Evolutionary conservation across 1,284 basidiomycete species (phyloP).

Genomic region (Ceratobasidium theobromae): DNA sequence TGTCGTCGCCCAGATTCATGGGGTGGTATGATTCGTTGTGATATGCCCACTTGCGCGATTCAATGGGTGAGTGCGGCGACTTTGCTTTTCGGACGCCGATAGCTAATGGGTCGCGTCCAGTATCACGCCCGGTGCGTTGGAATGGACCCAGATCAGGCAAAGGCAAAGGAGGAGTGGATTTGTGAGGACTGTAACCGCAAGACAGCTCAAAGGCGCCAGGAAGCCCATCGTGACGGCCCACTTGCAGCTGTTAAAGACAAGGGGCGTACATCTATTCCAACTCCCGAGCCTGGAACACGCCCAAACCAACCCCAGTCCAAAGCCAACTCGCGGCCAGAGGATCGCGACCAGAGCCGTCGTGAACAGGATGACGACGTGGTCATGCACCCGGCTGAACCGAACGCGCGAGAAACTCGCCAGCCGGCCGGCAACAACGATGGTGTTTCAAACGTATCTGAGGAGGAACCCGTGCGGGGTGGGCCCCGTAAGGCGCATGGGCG

Average conservation of each 20-base stretch:
- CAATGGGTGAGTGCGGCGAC: conserved; percentile 16
- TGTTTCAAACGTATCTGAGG: conserved; percentile 12
- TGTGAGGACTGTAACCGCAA: conserved; percentile 27
- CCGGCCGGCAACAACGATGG: too few species aligned
- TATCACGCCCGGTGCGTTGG: conserved; percentile 26
- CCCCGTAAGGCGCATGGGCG: conserved; percentile 15
- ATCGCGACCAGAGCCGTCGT: background rate
- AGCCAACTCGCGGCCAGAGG: background rate
- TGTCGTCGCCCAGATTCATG: conserved; percentile 25
- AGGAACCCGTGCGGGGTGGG: background rate
- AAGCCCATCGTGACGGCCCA: conserved; percentile 22
- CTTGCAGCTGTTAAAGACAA: background rate
- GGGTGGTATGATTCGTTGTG: conserved; percentile 25
- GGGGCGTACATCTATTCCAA: background rate
- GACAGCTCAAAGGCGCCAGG: conserved; percentile 16
- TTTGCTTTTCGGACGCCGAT: background rate
- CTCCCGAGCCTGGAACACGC: background rate
- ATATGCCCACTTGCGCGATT: conserved; percentile 25
- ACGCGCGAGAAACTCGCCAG: background rate
- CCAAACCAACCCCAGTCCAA: background rate
- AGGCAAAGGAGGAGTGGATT: conserved; percentile 11
- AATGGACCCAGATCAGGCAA: background rate
- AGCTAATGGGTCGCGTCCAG: background rate
- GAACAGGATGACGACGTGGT: conserved; percentile 16
- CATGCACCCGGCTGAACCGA: conserved; percentile 1